A percentile compares a stretch with the other conserved stretches of the same genome.
Conservation (phyloP, 495 filamentous ascomycete species). For the Stereocaulon alpinum region DNA sequence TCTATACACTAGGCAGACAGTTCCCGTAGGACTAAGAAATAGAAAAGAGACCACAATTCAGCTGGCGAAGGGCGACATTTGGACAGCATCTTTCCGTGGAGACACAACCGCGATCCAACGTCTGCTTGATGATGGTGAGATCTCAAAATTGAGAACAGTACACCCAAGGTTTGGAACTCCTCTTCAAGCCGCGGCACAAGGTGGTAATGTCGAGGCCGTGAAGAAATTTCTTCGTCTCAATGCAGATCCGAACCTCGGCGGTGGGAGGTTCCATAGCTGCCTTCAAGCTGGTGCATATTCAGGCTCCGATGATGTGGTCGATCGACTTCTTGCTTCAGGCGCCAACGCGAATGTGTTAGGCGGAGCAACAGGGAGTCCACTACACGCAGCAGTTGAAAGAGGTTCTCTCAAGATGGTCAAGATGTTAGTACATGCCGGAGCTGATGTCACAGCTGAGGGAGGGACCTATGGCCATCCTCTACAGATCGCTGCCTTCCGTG, state of each 20-base stretch:
- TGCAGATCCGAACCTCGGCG: neutral
- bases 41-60: too few relatives aligned
- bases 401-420: conserved; percentile 1
- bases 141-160: neutral
- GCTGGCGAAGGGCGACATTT: neutral
- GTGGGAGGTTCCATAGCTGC: neutral
- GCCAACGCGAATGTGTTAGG: conserved; percentile 24
- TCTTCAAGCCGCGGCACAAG: neutral
- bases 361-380: conserved; percentile 23
- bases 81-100: neutral
- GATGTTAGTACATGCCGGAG: conserved; percentile 15
- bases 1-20: neutral
- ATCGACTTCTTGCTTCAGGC: conserved; percentile 16
- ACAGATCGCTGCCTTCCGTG: conserved; percentile 19
- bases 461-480: conserved; percentile 20
- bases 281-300: conserved; percentile 15
- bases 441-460: conserved; percentile 20
- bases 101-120: neutral
- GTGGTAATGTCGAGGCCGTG: neutral
- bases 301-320: conserved; percentile 4
- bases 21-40: neutral
- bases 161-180: neutral
- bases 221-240: neutral
- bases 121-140: neutral
- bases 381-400: neutral